Evolutionary conservation across 2,329 filamentous ascomycete genomes (phyloP).

Genomic region (Penicillium sp.): DNA sequence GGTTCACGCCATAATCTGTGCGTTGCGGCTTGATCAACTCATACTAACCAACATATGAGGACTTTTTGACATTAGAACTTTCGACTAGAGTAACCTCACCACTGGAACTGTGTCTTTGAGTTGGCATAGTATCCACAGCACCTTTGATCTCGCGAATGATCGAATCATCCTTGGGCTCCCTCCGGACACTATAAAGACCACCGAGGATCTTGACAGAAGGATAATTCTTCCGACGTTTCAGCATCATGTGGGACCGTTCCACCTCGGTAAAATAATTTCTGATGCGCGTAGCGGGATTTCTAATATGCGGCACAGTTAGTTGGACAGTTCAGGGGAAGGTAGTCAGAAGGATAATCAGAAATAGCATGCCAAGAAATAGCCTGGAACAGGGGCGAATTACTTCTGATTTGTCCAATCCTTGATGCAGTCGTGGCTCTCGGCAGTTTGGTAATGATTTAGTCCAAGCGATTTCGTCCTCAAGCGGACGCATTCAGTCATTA

Average conservation of each 20-base stretch:
- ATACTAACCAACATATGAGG: neutral
- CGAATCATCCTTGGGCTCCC: neutral
- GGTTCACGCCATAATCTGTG: no score
- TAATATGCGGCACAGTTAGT: no score
- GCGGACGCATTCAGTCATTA: constrained; percentile 1
- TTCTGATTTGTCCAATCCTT: constrained; percentile 1
- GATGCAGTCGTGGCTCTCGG: neutral
- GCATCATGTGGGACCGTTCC: neutral
- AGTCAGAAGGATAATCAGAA: no score
- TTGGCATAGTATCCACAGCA: neutral
- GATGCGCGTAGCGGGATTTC: neutral
- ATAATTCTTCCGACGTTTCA: neutral
- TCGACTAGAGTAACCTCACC: neutral
- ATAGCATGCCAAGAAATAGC: neutral
- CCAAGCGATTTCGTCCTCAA: neutral
- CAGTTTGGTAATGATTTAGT: neutral
- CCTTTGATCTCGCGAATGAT: constrained; percentile 9
- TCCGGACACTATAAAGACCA: neutral
- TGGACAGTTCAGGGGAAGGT: no score
- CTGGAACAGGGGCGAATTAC: neutral
- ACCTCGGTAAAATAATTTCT: neutral
- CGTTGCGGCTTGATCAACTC: neutral
- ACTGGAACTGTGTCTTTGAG: neutral
- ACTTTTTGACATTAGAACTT: neutral
- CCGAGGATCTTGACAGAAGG: neutral